Conservation (phyloP, 1,284 basidiomycete species). For the Malassezia japonica region DNA sequence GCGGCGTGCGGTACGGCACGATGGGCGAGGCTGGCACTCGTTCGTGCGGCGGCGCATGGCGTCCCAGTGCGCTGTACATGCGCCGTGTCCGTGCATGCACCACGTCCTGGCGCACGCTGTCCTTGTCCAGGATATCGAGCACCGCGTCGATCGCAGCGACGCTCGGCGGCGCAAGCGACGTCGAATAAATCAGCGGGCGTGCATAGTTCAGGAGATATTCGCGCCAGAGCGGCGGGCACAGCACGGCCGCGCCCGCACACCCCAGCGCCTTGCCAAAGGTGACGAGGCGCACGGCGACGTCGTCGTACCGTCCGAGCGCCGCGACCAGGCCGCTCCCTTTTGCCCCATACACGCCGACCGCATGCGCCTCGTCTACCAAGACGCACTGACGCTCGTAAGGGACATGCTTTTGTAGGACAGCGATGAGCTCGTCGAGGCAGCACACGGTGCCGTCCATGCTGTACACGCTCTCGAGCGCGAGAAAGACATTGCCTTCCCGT, state of each 20-base stretch:
- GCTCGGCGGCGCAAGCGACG: slow-evolving; percentile 8
- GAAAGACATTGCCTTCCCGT: slow-evolving; percentile 30
- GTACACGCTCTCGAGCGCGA: slow-evolving; percentile 82
- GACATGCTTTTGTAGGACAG: slow-evolving; percentile 56
- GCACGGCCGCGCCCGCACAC: slow-evolving; percentile 58
- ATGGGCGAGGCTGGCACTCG: slow-evolving; percentile 57
- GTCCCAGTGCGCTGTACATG: slow-evolving; percentile 5
- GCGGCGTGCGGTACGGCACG: slow-evolving; percentile 68
- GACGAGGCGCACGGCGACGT: slow-evolving; percentile 31
- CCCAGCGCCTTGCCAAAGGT: slow-evolving; percentile 46
- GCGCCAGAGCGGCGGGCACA: slow-evolving; percentile 63
- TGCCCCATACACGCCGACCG: slow-evolving; percentile 64
- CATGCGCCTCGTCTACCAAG: slow-evolving; percentile 68
- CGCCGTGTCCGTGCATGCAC: slow-evolving; percentile 7
- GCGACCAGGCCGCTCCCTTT: slow-evolving; percentile 27
- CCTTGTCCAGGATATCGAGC: slow-evolving; percentile 14
- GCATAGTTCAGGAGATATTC: slow-evolving; percentile 88
- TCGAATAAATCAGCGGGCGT: slow-evolving; percentile 62
- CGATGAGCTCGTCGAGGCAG: slow-evolving; percentile 61
- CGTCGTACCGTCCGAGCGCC: slow-evolving; percentile 17
- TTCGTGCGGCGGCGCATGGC: not conserved
- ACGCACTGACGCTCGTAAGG: slow-evolving; percentile 48
- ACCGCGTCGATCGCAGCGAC: slow-evolving; percentile 6
- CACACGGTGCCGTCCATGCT: slow-evolving; percentile 91
- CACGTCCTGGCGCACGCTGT: not conserved